Evolutionary conservation across 148 eudicot genomes (phyloP), one percentile per base, ranked within the genome.

Genomic region (Chenopodium album): DNA sequence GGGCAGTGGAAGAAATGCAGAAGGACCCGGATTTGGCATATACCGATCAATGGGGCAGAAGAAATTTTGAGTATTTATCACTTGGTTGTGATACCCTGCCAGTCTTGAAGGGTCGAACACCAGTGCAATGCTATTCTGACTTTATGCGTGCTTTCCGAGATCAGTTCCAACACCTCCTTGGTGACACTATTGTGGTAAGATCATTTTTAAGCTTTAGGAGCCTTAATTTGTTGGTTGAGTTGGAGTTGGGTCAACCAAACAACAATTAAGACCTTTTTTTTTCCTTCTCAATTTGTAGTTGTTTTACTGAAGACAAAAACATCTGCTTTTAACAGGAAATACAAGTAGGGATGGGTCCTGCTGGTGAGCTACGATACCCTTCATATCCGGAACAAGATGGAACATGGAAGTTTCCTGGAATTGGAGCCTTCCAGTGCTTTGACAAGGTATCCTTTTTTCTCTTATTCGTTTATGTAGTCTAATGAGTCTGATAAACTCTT

Each of bases 321-420:
- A 10, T 59, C 1, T 17, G 1, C 26, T 59, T 41, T 2, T 29
- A 81, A 13, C 79, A 96, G 99, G 99, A 96, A 92, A 94, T 96
- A 54, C 99, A 96, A 91, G 98, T 96, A 71, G 99, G 99, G 62
- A 96, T 96, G 99, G 99, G 99, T 71, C 99, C 99, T 22, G 99
- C 98, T n/a, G 99, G 99, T 34, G 99, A 96, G 88, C 97, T 96
- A 37, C 95, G 99, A 8, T 96, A 96, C 86, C 99, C 99, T 26
- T 96, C 99, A 17, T 96, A 96, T 74, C 99, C 99, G 3, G 99
- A 96, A 86, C 88, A 87, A 79, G 90, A 96, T 69, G 99, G 99
- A 76, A 90, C 87, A 63, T 96, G 99, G 99, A 96, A 81, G 78
- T 96, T 96, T 65, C 99, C 99, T 4, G 99, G 99, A 66, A 94